A percentile compares a stretch with the other conserved stretches of the same genome.
These are phyloP conservation scores for Desmodesmus armatus DNA, from an alignment of 139 green algal species.

Conservation along the genomic window DNA sequence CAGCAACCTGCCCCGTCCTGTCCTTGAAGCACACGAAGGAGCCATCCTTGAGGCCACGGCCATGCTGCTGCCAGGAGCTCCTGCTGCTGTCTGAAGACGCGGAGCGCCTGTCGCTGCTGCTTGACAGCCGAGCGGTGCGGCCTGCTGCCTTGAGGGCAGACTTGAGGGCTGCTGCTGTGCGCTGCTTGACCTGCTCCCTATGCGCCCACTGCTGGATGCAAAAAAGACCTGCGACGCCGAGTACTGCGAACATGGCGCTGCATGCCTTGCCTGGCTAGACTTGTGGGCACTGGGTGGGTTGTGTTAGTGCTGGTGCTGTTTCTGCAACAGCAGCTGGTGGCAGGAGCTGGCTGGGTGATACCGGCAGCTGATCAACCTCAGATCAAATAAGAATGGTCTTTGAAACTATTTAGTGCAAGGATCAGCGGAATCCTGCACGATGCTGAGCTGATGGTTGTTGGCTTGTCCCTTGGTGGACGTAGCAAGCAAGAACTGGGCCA, in stretches of 20 bases:
- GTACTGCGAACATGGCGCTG: not conserved
- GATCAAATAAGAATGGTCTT: too few species aligned
- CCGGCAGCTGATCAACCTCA: too few species aligned
- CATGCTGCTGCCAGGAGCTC: not conserved
- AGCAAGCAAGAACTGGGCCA: too few species aligned
- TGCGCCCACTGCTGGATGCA: not conserved
- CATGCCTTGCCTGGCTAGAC: too few species aligned
- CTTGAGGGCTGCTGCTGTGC: not conserved
- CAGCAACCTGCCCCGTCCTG: constrained; percentile 4
- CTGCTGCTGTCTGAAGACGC: not conserved
- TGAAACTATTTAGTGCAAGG: too few species aligned
- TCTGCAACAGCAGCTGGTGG: not conserved
- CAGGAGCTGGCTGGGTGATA: too few species aligned
- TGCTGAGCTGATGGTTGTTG: too few species aligned
- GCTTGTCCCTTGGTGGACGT: too few species aligned
- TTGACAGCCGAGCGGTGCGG: not conserved
- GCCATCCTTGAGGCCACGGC: not conserved
- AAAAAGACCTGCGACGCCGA: not conserved
- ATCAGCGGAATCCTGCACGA: too few species aligned
- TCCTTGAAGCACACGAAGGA: constrained; percentile 37
- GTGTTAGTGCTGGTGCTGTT: not conserved
- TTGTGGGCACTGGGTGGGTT: too few species aligned
- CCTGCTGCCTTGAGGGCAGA: not conserved
- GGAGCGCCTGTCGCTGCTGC: not conserved
- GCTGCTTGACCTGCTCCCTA: not conserved